Percentiles rank a stretch among this genome's conserved stretches.
Conservation (phyloP, 257 asterid species). For the Buddleja alternifolia region DNA sequence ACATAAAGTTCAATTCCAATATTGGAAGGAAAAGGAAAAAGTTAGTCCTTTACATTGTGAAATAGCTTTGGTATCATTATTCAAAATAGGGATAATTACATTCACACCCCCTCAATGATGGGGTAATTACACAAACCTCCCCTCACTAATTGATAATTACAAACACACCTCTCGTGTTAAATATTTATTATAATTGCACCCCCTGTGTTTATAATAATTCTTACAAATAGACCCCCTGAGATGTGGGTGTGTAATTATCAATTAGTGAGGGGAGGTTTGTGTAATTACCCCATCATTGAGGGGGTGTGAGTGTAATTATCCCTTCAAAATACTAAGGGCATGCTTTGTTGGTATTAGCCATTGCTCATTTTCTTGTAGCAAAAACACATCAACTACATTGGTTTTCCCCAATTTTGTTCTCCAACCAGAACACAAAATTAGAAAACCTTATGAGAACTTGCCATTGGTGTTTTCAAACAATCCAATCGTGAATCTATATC, state of each 20-base stretch:
- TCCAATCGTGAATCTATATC: background rate
- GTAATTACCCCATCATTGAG: too few species aligned
- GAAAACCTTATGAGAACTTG: background rate
- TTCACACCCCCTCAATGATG: too few species aligned
- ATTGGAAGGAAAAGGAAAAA: background rate
- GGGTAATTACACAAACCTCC: too few species aligned
- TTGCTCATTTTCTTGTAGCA: background rate
- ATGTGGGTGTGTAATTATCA: too few species aligned
- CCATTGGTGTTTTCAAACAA: background rate
- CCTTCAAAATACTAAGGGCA: background rate
- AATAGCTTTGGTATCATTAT: background rate
- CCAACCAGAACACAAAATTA: background rate
- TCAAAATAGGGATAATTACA: too few species aligned
- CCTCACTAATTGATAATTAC: too few species aligned
- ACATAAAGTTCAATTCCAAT: background rate
- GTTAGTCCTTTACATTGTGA: background rate
- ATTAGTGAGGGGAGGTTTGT: too few species aligned
- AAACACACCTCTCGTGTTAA: too few species aligned
- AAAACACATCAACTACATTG: background rate
- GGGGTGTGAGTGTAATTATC: too few species aligned
- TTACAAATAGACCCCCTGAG: too few species aligned
- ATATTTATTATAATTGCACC: too few species aligned
- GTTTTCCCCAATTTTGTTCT: background rate
- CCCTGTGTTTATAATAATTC: too few species aligned
- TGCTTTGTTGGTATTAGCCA: background rate